A percentile compares a stretch with the other conserved stretches of the same genome.
Conservation (phyloP, 2,329 filamentous ascomycete species). For the Samsoniella hepiali region DNA sequence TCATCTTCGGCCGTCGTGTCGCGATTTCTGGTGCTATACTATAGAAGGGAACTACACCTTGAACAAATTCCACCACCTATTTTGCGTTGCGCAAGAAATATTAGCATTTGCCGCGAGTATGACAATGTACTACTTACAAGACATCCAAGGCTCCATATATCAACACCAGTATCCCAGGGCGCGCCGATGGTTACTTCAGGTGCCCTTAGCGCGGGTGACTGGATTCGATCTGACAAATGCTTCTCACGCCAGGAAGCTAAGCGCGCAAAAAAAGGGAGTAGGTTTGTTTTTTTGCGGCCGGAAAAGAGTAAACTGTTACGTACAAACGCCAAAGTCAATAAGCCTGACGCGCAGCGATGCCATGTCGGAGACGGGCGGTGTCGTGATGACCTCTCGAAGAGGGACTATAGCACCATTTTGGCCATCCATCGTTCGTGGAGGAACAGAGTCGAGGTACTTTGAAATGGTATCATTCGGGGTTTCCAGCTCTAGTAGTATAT, state of each 20-base stretch:
- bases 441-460: background rate
- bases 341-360: constrained; percentile 4
- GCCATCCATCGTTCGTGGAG: background rate
- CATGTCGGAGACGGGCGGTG: constrained; percentile 11
- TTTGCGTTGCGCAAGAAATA: background rate
- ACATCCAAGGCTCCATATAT: constrained; percentile 27
- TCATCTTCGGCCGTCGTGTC: constrained; percentile 9
- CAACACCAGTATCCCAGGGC: constrained; percentile 22
- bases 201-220: constrained; percentile 24
- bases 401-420: background rate
- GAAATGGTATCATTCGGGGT: background rate
- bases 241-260: constrained; percentile 24
- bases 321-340: constrained; percentile 15
- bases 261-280: constrained; percentile 12
- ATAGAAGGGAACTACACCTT: constrained; percentile 6
- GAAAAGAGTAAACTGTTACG: background rate
- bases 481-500: constrained; percentile 7
- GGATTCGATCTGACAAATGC: constrained; percentile 26
- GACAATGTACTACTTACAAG: background rate
- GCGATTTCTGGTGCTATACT: background rate
- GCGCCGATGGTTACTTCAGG: constrained; percentile 27
- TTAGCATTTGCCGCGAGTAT: background rate
- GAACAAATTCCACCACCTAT: constrained; percentile 10
- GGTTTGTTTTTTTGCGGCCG: background rate
- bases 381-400: constrained; percentile 7